phyloP scores from a whole-genome alignment of 495 filamentous ascomycete species.

The Talaromyces thailandensis region DNA sequence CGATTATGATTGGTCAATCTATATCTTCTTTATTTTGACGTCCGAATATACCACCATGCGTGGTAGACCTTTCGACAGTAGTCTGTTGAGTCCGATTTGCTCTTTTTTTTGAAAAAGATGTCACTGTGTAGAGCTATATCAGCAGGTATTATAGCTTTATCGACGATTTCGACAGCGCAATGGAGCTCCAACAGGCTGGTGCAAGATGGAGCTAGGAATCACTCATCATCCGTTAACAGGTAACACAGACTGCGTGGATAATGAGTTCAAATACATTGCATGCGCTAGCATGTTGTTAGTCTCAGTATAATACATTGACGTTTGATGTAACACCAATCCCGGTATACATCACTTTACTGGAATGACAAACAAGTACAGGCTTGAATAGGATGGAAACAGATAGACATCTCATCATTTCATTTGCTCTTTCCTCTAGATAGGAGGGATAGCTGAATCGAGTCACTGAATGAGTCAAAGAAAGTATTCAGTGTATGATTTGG shows the following conservation, averaged over 20 bases:
- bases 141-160: background rate
- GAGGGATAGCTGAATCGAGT: background rate
- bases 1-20: background rate
- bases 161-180: background rate
- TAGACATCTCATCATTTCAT: background rate
- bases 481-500: background rate
- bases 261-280: too few relatives aligned
- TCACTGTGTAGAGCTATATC: background rate
- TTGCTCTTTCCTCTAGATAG: background rate
- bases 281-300: too few relatives aligned
- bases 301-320: too few relatives aligned
- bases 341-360: too few relatives aligned
- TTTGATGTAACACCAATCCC: too few relatives aligned
- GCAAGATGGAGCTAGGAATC: background rate
- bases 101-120: background rate
- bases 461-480: background rate
- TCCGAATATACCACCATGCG: background rate
- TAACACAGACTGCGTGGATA: too few relatives aligned
- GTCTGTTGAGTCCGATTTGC: background rate
- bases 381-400: background rate
- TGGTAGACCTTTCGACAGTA: background rate
- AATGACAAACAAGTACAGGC: too few relatives aligned
- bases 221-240: too few relatives aligned
- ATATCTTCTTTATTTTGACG: background rate
- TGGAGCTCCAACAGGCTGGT: background rate